Evolutionary conservation across 1,139 yeast species (phyloP).

Genomic region (Geotrichum cucujoidarum): DNA sequence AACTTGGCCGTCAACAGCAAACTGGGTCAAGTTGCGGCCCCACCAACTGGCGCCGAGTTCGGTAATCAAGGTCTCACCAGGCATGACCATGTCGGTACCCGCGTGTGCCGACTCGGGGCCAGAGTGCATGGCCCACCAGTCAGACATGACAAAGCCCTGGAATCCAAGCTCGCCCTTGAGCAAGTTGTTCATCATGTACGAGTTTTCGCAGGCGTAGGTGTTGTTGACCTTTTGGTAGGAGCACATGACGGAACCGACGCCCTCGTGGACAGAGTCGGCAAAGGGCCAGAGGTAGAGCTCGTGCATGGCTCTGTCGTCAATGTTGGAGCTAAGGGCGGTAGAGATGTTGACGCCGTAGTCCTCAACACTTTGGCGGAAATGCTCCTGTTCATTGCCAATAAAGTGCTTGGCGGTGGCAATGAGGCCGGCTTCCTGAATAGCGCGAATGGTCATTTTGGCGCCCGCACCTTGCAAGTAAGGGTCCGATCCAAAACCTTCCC

Average conservation of each 20-base stretch:
- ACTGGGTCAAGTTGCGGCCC: constrained; percentile 55
- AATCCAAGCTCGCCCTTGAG: constrained; percentile 61
- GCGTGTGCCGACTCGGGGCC: constrained; percentile 55
- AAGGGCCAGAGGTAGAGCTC: constrained; percentile 64
- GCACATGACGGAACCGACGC: constrained; percentile 62
- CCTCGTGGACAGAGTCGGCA: constrained; percentile 58
- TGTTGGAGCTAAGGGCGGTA: constrained; percentile 39
- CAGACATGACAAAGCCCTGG: constrained; percentile 62
- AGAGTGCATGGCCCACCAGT: constrained; percentile 56
- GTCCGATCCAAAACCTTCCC: constrained; percentile 65
- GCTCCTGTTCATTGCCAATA: constrained; percentile 62
- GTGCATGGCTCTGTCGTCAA: constrained; percentile 60
- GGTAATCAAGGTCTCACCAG: constrained; percentile 44
- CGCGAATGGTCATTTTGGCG: constrained; percentile 51
- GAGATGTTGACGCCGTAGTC: constrained; percentile 40
- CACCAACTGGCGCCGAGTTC: constrained; percentile 48
- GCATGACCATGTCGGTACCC: constrained; percentile 66
- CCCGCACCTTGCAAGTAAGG: constrained; percentile 58
- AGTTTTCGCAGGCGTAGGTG: constrained; percentile 57
- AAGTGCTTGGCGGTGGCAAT: constrained; percentile 53
- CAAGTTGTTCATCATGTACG: constrained; percentile 50
- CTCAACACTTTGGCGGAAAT: constrained; percentile 55
- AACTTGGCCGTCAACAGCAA: constrained; percentile 53
- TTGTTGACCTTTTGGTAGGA: constrained; percentile 56
- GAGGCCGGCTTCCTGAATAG: constrained; percentile 56